Conservation (phyloP, 768 basidiomycete genomes). For the Russula brevipes region DNA sequence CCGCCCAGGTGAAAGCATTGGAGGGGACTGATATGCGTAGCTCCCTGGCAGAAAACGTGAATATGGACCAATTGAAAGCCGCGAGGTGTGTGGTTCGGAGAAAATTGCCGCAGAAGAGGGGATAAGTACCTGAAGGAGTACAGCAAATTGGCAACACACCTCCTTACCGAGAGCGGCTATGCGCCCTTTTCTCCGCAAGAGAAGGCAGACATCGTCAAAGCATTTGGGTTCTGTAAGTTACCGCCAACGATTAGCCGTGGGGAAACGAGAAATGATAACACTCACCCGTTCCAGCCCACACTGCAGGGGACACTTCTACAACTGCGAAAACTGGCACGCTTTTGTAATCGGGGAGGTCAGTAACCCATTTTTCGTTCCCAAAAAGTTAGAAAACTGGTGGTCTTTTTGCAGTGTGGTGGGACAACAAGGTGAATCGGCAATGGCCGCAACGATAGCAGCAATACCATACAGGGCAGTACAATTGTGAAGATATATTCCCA, state of each 20-base stretch:
- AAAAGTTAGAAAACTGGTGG: conserved; percentile 5
- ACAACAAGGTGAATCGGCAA: no score
- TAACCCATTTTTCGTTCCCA: background rate
- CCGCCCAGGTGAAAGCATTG: background rate
- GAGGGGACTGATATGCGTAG: conserved; percentile 27
- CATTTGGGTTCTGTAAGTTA: conserved; percentile 30
- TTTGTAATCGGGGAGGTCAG: conserved; percentile 55
- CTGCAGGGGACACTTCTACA: conserved; percentile 34
- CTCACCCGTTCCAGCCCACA: conserved; percentile 24
- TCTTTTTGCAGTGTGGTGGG: conserved; percentile 47
- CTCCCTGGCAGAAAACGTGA: conserved; percentile 20
- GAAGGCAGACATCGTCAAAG: conserved; percentile 28
- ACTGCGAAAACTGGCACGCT: conserved; percentile 50
- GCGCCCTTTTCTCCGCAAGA: conserved; percentile 29
- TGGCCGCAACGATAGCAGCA: no score
- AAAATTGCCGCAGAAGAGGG: conserved; percentile 27
- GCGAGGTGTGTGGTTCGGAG: conserved; percentile 30
- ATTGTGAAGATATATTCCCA: no score
- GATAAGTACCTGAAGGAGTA: conserved; percentile 27
- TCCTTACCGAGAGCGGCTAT: conserved; percentile 25
- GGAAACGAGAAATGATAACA: background rate
- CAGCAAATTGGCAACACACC: conserved; percentile 21
- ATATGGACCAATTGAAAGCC: conserved; percentile 14
- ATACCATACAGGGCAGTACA: no score
- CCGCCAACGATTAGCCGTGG: no score